phyloP scores from a whole-genome alignment of 306 rosid genomes.

The Vigna nakashimae region DNA sequence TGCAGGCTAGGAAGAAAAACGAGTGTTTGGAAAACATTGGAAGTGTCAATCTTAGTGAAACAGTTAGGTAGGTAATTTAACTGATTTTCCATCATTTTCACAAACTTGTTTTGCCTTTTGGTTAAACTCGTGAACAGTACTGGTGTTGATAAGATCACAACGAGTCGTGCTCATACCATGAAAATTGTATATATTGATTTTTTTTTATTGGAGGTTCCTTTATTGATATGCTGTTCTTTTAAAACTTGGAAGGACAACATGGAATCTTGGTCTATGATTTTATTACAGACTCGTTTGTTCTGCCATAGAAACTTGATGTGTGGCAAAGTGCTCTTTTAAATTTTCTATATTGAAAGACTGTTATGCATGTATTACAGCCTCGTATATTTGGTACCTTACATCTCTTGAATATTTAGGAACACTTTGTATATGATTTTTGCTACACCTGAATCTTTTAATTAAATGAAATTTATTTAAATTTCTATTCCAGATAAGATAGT shows the following conservation, averaged over 20 bases:
- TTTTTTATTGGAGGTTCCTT: conserved; percentile 17
- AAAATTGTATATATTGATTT: conserved; percentile 46
- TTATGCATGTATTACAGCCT: not conserved
- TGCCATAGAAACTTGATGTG: not conserved
- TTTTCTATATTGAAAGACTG: not conserved
- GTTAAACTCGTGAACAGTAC: conserved; percentile 20
- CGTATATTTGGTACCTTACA: not conserved
- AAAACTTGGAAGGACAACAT: not conserved
- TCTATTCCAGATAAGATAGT: not conserved
- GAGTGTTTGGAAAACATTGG: conserved; percentile 34
- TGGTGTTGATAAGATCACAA: conserved; percentile 14
- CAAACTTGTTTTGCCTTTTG: conserved; percentile 33
- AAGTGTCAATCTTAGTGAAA: conserved; percentile 17
- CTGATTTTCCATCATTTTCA: conserved; percentile 14
- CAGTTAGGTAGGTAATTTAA: conserved; percentile 37
- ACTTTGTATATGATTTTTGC: not conserved
- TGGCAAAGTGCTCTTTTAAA: not conserved
- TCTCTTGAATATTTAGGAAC: not conserved
- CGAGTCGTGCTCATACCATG: conserved; percentile 24
- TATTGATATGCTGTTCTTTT: conserved; percentile 11
- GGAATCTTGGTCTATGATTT: not conserved
- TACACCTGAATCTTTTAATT: not conserved
- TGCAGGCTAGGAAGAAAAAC: conserved; percentile 44
- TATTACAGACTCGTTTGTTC: conserved; percentile 9
- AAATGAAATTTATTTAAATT: not conserved